Percentiles rank a stretch among this genome's conserved stretches.
phyloP scores from a whole-genome alignment of 176 grass and related monocot species.

The Raddia guianensis region DNA sequence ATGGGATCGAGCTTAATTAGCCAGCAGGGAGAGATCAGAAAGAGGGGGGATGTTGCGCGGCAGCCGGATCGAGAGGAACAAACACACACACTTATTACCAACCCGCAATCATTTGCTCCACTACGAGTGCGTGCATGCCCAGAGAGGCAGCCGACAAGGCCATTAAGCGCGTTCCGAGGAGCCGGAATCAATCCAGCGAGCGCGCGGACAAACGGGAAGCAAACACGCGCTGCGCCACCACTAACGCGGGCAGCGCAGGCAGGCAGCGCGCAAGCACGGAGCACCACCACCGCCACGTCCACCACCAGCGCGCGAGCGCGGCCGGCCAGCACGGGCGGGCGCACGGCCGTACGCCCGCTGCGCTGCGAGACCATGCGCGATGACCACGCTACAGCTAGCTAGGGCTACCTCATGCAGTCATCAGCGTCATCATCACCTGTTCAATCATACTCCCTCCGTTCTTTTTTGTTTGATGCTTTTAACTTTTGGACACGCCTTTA shows the following conservation, averaged over 20 bases:
- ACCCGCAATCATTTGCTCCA: conserved; percentile 38
- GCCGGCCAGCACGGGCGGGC: not conserved
- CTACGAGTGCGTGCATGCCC: not conserved
- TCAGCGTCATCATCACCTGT: too few relatives aligned
- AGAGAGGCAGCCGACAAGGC: conserved; percentile 48
- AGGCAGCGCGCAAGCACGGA: too few relatives aligned
- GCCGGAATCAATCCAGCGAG: not conserved
- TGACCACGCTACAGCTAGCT: too few relatives aligned
- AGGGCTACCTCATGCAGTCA: too few relatives aligned
- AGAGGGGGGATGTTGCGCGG: not conserved
- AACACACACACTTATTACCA: conserved; percentile 13
- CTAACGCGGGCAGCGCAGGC: not conserved
- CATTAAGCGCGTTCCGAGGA: conserved; percentile 16
- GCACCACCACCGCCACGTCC: too few relatives aligned
- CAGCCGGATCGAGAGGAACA: not conserved
- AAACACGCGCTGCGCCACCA: conserved; percentile 20
- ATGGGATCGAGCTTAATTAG: too few relatives aligned
- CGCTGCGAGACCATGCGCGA: not conserved
- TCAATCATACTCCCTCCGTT: too few relatives aligned
- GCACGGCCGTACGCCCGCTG: not conserved
- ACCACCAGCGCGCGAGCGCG: too few relatives aligned
- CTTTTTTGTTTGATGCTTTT: too few relatives aligned
- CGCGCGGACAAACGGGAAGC: conserved; percentile 45
- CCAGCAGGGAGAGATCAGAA: not conserved
- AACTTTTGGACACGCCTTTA: too few relatives aligned